Evolutionary conservation across 805 yeast genomes (phyloP), one percentile per base, ranked within the genome.

Genomic region (Saturnispora gosingensis): DNA sequence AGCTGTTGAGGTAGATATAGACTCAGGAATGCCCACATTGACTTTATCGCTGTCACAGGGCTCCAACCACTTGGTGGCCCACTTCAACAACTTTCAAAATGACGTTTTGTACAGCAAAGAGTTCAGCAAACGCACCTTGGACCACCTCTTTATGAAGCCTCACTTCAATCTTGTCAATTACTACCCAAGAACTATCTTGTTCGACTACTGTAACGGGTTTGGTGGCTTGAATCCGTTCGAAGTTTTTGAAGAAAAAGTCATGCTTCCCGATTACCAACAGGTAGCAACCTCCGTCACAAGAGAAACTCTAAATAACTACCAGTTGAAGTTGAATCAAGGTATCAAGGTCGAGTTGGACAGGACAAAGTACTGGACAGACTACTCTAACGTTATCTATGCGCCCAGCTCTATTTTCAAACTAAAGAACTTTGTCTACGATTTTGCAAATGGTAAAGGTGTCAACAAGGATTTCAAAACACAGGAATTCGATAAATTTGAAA

Each of bases 11-110:
- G 13, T n/a, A 22, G 9, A 13, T 16, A 16, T 13, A 39, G 10
- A 9, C 36, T 20, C 24, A 36, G 11, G 18, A 8, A 32, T 35
- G 36, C 22, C 42, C 5, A 70, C 86, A 0, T 64, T 91, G n/a
- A 84, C 80, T 11, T 55, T 89, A 0, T 82, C 95, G 3, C 69
- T 80, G 5, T 86, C 96, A 0, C 90, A 85, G 10, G 61, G 72
- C 20, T 76, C 96, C 0, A 87, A 87, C 59, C 91, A 86, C 63
- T 64, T 87, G n/a, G 65, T 78, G 3, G 77, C 96, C 0, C 96
- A 88, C 59, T 83, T 87, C 62, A 87, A 82, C 71, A 91, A 93
- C 61, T 66, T 77, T 11, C 96, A 88, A 64, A 95, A 88, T 52
- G 66, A 78, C 9, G 81, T 79, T 60, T 73, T 84, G 43, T 81